phyloP scores from a whole-genome alignment of 345 rosid species.

The Euphorbia tirucalli region DNA sequence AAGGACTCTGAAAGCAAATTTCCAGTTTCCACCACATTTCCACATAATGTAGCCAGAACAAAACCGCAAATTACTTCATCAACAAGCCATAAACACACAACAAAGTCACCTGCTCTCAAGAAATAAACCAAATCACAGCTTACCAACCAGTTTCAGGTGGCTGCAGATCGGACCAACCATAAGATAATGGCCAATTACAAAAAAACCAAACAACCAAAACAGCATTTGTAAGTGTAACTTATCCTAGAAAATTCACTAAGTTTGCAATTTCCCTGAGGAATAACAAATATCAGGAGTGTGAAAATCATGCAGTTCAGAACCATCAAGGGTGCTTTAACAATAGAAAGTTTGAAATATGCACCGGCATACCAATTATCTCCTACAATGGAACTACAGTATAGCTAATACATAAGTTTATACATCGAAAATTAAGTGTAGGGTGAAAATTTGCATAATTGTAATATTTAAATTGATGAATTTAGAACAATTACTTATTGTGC shows the following conservation, averaged over 20 bases:
- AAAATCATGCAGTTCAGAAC: background rate
- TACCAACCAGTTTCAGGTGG: background rate
- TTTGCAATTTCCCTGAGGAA: background rate
- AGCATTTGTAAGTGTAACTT: background rate
- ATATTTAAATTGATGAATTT: background rate
- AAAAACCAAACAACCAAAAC: background rate
- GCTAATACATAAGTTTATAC: background rate
- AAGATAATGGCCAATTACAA: background rate
- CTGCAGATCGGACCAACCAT: background rate
- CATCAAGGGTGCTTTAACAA: background rate
- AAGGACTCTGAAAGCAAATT: background rate
- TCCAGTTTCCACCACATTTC: background rate
- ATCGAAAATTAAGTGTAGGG: background rate
- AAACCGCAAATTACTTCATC: too few species aligned
- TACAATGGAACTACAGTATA: background rate
- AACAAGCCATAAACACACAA: too few species aligned
- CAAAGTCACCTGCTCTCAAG: background rate
- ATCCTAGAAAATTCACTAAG: background rate
- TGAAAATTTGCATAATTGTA: background rate
- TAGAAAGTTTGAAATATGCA: background rate
- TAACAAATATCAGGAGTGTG: background rate
- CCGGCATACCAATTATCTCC: background rate
- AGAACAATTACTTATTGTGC: conserved; percentile 10
- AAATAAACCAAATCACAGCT: background rate
- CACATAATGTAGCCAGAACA: background rate